phyloP scores from a whole-genome alignment of 2,329 filamentous ascomycete genomes.

The Hirsutella thompsonii region DNA sequence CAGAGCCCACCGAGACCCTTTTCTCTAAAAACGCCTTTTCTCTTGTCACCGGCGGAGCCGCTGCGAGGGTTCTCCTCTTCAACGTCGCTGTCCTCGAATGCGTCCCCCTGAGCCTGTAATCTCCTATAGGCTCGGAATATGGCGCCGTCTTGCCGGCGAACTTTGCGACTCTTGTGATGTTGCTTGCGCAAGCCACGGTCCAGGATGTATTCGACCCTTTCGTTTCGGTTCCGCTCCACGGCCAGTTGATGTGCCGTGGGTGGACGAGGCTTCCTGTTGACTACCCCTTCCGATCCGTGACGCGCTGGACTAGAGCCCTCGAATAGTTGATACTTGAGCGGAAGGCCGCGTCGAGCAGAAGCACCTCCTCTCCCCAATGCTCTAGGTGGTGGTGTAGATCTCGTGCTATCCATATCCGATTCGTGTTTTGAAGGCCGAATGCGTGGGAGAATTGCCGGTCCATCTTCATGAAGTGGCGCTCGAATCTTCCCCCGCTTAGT shows the following conservation, averaged over 20 bases:
- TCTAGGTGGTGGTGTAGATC: conserved; percentile 28
- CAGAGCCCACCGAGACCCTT: conserved; percentile 51
- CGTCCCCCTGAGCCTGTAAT: conserved; percentile 40
- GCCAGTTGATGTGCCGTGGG: conserved; percentile 73
- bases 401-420: conserved; percentile 30
- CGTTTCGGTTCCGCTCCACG: conserved; percentile 64
- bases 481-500: conserved; percentile 38
- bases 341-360: conserved; percentile 10
- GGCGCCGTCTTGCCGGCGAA: conserved; percentile 50
- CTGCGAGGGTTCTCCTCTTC: conserved; percentile 31
- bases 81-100: conserved; percentile 50
- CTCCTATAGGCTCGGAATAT: conserved; percentile 55
- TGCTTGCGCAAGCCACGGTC: conserved; percentile 58
- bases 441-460: conserved; percentile 45
- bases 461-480: conserved; percentile 33
- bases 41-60: conserved; percentile 16
- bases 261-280: conserved; percentile 53
- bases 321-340: conserved; percentile 46
- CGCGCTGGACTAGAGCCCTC: conserved; percentile 49
- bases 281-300: conserved; percentile 40
- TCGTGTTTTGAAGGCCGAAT: conserved; percentile 51
- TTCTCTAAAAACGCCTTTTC: conserved; percentile 33
- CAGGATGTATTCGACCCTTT: conserved; percentile 71
- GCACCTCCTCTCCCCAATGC: conserved; percentile 12
- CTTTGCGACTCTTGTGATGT: conserved; percentile 50